Evolutionary conservation across 2,329 filamentous ascomycete genomes (phyloP).

Genomic region (Fusarium albosuccineum): DNA sequence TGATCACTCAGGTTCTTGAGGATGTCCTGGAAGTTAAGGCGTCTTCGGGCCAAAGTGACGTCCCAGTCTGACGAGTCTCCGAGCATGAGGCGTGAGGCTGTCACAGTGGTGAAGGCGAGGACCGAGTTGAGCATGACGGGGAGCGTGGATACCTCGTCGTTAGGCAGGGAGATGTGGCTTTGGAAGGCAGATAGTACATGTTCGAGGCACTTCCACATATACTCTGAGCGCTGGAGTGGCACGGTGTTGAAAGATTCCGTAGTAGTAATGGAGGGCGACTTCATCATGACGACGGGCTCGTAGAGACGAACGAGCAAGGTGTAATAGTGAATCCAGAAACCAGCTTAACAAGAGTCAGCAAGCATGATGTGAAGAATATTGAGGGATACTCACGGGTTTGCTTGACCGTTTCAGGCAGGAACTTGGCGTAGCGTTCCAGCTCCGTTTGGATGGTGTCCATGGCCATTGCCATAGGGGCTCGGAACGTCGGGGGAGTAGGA

Average conservation of each 20-base stretch:
- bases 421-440: constrained; percentile 46
- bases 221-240: constrained; percentile 49
- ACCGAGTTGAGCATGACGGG: constrained; percentile 49
- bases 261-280: constrained; percentile 23
- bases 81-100: constrained; percentile 52
- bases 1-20: constrained; percentile 47
- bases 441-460: constrained; percentile 51
- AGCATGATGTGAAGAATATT: accelerated
- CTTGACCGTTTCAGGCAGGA: constrained; percentile 38
- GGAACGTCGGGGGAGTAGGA: constrained; percentile 38
- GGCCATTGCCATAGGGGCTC: constrained; percentile 50
- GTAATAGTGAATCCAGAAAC: constrained; percentile 53
- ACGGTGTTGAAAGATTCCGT: constrained; percentile 24
- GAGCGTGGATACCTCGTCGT: constrained; percentile 44
- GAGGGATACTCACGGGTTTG: constrained; percentile 28
- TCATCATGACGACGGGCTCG: constrained; percentile 53
- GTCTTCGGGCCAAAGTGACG: constrained; percentile 47
- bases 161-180: constrained; percentile 44
- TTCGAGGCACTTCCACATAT: constrained; percentile 55
- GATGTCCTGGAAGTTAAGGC: constrained; percentile 50
- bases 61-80: constrained; percentile 55
- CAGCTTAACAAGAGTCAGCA: constrained; percentile 38
- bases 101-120: constrained; percentile 53
- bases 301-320: constrained; percentile 52
- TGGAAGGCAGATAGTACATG: constrained; percentile 45